Evolutionary conservation across 1,284 basidiomycete species (phyloP).

Genomic region (Cryptococcus depauperatus): DNA sequence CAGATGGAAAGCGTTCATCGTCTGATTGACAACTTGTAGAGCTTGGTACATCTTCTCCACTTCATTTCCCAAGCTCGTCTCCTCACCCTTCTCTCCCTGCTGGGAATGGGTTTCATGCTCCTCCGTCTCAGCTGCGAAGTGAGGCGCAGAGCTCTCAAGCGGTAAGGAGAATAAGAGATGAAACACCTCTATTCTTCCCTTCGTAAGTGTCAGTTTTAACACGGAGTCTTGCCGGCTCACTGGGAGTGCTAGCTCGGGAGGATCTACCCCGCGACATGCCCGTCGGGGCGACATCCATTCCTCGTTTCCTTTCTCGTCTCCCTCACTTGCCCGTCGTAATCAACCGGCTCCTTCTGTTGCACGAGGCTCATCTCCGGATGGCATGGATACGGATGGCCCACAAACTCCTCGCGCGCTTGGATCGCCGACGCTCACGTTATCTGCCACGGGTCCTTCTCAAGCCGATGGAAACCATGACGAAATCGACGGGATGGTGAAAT

Average conservation of each 20-base stretch:
- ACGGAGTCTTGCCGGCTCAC: background rate
- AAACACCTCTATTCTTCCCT: slow-evolving; percentile 46
- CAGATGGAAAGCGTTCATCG: background rate
- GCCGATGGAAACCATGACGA: slow-evolving; percentile 20
- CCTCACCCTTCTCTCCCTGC: slow-evolving; percentile 49
- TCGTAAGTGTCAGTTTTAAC: slow-evolving; percentile 33
- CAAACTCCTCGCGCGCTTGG: slow-evolving; percentile 15
- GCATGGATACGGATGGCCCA: slow-evolving; percentile 51
- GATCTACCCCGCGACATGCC: slow-evolving; percentile 57
- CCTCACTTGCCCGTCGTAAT: slow-evolving; percentile 35
- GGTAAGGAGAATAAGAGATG: slow-evolving; percentile 17
- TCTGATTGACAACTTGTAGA: background rate
- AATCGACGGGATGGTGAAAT: slow-evolving; percentile 63
- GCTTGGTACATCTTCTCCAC: slow-evolving; percentile 54
- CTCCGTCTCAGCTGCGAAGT: slow-evolving; percentile 9
- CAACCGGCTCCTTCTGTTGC: slow-evolving; percentile 3
- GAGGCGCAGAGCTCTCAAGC: slow-evolving; percentile 17
- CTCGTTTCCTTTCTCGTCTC: slow-evolving; percentile 57
- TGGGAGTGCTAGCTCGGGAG: slow-evolving; percentile 47
- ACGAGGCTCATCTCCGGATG: slow-evolving; percentile 33
- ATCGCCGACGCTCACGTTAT: slow-evolving; percentile 57
- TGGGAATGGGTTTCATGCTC: slow-evolving; percentile 1
- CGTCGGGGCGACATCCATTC: slow-evolving; percentile 78
- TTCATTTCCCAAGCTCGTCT: slow-evolving; percentile 66
- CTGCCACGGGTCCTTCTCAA: slow-evolving; percentile 51